Base-by-base conservation (phyloP, 139 green algal species). In the Astrephomene gubernaculifera region DNA sequence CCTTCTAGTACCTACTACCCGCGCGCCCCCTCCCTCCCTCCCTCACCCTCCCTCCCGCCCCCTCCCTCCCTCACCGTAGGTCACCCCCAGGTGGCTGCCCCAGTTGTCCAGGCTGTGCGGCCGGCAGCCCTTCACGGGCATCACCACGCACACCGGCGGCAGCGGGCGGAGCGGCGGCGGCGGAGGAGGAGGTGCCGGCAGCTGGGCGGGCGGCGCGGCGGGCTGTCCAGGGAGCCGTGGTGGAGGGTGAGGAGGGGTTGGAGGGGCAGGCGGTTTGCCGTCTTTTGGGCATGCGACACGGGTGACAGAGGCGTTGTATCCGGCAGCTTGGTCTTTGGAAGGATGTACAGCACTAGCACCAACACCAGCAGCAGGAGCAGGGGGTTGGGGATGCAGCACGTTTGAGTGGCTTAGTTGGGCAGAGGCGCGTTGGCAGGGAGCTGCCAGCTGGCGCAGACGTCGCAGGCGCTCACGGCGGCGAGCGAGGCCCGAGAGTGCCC, bases 111-210 rank as follows among this genome's bases (percentile, higher is more conserved):
- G 8, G 74, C 90, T 96, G 89, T 96, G 87, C 17, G 67, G 61
- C 25, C 91, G 88, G 57, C 83, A 91, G 21, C 95, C 95, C 52
- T 94, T 94, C 19, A 96, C 90, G 1, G 95, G 95, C 65, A 96
- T 81, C 3, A 97, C 72, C 14, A 97, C 87, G 2, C 89, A 85
- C 19, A 97, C 86, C 1, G 64, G 61, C 0, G 94, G 94, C 64
- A n/a, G 44, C 60, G 17, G 44, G 53, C 38, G 57, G 52, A 14
- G n/a, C 54, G 7, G n/a, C 29, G 2, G 31, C 24, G 25, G 5
- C 17, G 36, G 22, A 2, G 27, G 36, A 24, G n/a, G 63, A n/a
- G n/a, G n/a, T n/a, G n/a, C n/a, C n/a, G n/a, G n/a, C n/a, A n/a
- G n/a, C n/a, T n/a, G n/a, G n/a, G n/a, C n/a, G n/a, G n/a, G n/a